Evolutionary conservation across 2,329 filamentous ascomycete species (phyloP), one percentile per base, ranked within the genome.

Genomic region (Paecilomyces variotii): DNA sequence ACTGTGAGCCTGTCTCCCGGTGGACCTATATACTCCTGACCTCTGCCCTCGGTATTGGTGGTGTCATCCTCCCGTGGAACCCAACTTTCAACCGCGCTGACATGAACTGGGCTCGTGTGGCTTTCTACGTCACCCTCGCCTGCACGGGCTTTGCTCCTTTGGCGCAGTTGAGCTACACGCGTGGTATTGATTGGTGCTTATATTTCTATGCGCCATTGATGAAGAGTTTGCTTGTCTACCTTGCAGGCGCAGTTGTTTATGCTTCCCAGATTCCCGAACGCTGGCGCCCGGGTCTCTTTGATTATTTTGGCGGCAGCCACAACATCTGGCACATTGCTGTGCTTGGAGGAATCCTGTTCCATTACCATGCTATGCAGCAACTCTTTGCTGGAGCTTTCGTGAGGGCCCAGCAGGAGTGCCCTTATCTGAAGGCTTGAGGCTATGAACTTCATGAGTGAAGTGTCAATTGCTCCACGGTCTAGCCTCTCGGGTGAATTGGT

Each of bases 301-400:
- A 99, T 75, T 97, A 97, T 72, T 82, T 95, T 49, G 94, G 94
- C 45, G 92, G 91, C 53, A 95, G 90, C 73, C 94, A 99, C 77
- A 99, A 99, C 74, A 86, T 99, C 59, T 99, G 94, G 94, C 94
- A 99, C 74, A 76, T 96, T 34, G 94, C 94, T 6, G 94, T 99
- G 10, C 79, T 99, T 28, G 91, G 92, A 14, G 94, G 94, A 10
- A 99, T 99, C 59, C 75, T 97, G n/a, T 97, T 96, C 73, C 94
- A 99, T 74, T 99, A 97, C 76, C 82, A 84, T 25, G 94, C 94
- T 19, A 97, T 99, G 93, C 90, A 97, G 74, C 84, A 91, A 58
- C 94, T 99, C 74, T 99, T 99, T 70, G 82, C 88, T 3, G 83
- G 82, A 49, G 90, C 90, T 10, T 93, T 93, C 74, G 76, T 80